phyloP scores from a whole-genome alignment of 225 moss, liverwort and hornwort genomes.

The Pseudoscleropodium purum region DNA sequence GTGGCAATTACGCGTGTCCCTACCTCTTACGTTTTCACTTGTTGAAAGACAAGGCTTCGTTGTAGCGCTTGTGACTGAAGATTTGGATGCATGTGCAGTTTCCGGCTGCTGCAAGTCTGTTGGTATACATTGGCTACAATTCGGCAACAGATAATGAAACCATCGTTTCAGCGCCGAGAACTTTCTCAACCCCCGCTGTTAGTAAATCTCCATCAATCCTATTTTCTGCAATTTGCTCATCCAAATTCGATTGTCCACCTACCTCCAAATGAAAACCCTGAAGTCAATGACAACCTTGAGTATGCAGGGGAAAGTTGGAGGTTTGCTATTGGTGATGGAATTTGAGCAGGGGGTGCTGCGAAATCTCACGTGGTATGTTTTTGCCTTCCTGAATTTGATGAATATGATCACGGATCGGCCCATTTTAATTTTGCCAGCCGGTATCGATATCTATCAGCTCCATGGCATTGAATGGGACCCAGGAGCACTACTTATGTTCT shows the following conservation, averaged over 20 bases:
- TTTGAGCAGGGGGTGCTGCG: slow-evolving; percentile 29
- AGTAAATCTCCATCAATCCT: not conserved
- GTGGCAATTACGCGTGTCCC: not conserved
- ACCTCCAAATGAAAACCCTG: not conserved
- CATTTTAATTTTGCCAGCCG: not conserved
- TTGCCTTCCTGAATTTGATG: not conserved
- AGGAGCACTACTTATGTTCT: not conserved
- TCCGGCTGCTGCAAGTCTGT: slow-evolving; percentile 25
- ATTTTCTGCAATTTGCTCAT: not conserved
- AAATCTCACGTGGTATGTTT: slow-evolving; percentile 34
- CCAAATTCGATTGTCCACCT: not conserved
- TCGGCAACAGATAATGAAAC: slow-evolving; percentile 21
- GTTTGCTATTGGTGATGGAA: slow-evolving; percentile 45
- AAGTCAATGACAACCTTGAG: not conserved
- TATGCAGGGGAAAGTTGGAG: slow-evolving; percentile 34
- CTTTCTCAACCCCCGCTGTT: slow-evolving; percentile 33
- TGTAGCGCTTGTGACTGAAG: not conserved
- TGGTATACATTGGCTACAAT: slow-evolving; percentile 40
- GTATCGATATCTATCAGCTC: not conserved
- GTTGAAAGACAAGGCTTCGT: not conserved
- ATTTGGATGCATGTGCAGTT: slow-evolving; percentile 26
- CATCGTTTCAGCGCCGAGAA: slow-evolving; percentile 33
- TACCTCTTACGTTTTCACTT: not conserved
- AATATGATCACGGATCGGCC: not conserved
- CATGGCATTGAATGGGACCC: not conserved